These are phyloP conservation scores for Kwoniella shivajii DNA, from an alignment of 1,284 basidiomycete species.

Conservation along the genomic window DNA sequence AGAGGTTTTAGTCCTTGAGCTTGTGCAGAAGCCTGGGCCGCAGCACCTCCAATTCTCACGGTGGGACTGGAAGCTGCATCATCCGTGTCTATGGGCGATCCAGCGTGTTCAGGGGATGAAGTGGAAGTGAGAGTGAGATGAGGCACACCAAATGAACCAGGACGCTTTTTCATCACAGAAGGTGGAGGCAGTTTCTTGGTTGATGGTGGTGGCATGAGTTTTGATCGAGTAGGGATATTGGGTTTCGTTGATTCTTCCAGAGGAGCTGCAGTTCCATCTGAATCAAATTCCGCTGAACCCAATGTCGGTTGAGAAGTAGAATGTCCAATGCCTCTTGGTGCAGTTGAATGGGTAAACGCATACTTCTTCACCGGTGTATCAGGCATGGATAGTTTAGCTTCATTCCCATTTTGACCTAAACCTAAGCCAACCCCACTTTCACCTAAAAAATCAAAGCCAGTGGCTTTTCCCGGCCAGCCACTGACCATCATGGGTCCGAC, in stretches of 20 bases:
- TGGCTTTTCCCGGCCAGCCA: conserved; percentile 19
- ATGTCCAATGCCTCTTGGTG: conserved; percentile 26
- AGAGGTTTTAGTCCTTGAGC: conserved; percentile 13
- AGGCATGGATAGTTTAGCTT: conserved; percentile 51
- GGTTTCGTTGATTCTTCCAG: conserved; percentile 11
- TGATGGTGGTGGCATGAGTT: conserved; percentile 21
- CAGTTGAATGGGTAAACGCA: conserved; percentile 33
- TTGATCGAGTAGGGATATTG: conserved; percentile 18
- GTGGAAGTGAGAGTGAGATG: conserved; percentile 40
- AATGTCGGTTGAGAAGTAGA: conserved; percentile 37
- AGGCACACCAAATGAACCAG: conserved; percentile 24
- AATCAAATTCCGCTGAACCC: conserved; percentile 16
- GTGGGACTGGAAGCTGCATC: conserved; percentile 49
- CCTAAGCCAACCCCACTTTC: conserved; percentile 39
- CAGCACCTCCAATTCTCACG: conserved; percentile 26
- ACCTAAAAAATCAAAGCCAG: conserved; percentile 49
- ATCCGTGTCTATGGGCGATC: conserved; percentile 52
- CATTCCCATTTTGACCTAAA: conserved; percentile 25
- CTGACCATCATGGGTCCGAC: conserved; percentile 37
- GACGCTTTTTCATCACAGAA: conserved; percentile 22
- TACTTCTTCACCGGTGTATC: conserved; percentile 54
- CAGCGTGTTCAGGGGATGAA: conserved; percentile 50
- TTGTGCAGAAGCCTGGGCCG: conserved; percentile 6
- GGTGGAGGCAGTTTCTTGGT: conserved; percentile 20
- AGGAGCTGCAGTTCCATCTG: conserved; percentile 3